These are phyloP conservation scores for Clonostachys byssicola DNA, from an alignment of 2,329 filamentous ascomycete species.

Conservation along the genomic window DNA sequence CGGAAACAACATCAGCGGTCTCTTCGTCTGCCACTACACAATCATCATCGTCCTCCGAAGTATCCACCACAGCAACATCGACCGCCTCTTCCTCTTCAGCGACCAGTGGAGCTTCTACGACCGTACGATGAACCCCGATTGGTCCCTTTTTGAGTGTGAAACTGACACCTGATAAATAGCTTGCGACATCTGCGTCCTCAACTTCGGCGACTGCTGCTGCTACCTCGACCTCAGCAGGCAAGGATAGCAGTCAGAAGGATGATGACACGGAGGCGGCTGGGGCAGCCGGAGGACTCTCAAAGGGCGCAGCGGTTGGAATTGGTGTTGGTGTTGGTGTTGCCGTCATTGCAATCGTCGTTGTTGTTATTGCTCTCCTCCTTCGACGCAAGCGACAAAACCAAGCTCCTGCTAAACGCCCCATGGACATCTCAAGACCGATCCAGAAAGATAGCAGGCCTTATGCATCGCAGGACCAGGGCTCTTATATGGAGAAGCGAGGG, in stretches of 20 bases:
- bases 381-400: conserved; percentile 2
- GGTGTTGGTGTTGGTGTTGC: conserved; percentile 38
- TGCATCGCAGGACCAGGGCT: conserved; percentile 24
- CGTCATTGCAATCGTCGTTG: conserved; percentile 29
- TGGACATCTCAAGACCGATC: conserved; percentile 47
- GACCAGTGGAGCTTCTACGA: too few relatives aligned
- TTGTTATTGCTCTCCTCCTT: conserved; percentile 33
- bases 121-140: too few relatives aligned
- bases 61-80: too few relatives aligned
- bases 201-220: background rate
- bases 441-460: conserved; percentile 35
- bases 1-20: too few relatives aligned
- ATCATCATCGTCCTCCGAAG: too few relatives aligned
- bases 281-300: conserved; percentile 24
- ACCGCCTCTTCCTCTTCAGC: too few relatives aligned
- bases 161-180: too few relatives aligned
- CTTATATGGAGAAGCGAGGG: conserved; percentile 28
- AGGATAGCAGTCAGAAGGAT: conserved; percentile 6
- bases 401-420: background rate
- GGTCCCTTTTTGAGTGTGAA: too few relatives aligned
- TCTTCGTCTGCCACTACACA: too few relatives aligned
- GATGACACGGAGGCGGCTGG: conserved; percentile 2
- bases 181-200: too few relatives aligned
- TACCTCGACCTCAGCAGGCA: conserved; percentile 1
- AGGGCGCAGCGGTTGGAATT: conserved; percentile 43